Base-by-base conservation (phyloP, 2,329 filamentous ascomycete genomes). In the Ceratocystis colombiana region DNA sequence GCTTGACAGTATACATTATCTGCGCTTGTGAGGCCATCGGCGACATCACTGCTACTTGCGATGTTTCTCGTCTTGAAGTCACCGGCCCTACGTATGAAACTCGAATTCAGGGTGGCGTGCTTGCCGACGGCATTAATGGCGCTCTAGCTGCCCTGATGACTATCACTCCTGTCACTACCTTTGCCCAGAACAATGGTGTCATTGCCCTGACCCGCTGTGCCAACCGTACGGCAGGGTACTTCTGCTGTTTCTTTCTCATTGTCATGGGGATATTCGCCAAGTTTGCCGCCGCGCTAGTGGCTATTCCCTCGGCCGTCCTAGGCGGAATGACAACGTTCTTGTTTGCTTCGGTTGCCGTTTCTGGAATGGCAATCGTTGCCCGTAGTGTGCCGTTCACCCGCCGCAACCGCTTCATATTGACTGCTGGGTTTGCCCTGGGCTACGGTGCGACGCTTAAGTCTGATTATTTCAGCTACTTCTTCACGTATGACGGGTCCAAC, bases 171-270 rank as follows among this genome's bases (percentile, higher is more conserved):
- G 89, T 92, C 83, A 86, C 84, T 1, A 88, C 86, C 0, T 92
- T 92, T 70, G 89, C 89, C 0, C 88, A 92, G 74, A 93, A 93
- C 77, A 92, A 93, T 73, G 89, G 89, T 45, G 88, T 93, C 64
- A 92, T 94, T 68, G 87, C 89, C 0, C 79, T 94, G 57, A 94
- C 89, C 0, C 82, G 88, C 17, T 93, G 89, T 73, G 89, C 89
- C 0, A 93, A 90, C 74, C 84, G 89, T 65, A 88, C 85, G 61
- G 90, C 89, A 4, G 90, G 90, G 3, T 91, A 90, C 73, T 88
- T 86, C 62, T 88, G 86, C 72, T 90, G 82, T 73, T 79, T 88
- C 71, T 91, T 91, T 78, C 81, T 94, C 10, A 76, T 94, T 68
- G 74, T 94, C 70, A 90, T 91, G 84, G 90, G 90, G 17, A 78